Base-by-base conservation (phyloP, 441 rosid genomes). In the Populus hybrid region DNA sequence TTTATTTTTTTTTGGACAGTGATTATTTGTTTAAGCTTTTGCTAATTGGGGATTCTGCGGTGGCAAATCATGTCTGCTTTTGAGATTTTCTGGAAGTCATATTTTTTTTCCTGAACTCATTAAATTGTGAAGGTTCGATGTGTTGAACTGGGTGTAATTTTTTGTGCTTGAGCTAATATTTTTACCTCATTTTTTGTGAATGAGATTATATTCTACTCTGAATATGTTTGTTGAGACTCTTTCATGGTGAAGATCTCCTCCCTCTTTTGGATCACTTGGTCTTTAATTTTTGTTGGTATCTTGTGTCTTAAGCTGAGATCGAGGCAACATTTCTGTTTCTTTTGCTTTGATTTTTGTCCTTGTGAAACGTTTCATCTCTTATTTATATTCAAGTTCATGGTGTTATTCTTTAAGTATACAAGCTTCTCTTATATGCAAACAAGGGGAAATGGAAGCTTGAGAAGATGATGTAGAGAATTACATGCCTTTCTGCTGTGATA, bases 41-140 rank as follows among this genome's bases (percentile, higher is more conserved):
- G 77, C 75, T 81, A 23, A 81, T 81, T 63, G 81, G 83, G 71
- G 80, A 81, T 40, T 76, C 82, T 65, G 78, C 64, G 79, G 73
- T 76, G 80, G 83, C 69, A 77, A 81, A 69, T 81, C 84, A 35
- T 81, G 81, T 67, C 78, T 81, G 74, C 78, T 81, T 69, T 72
- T 77, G 67, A 77, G 78, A 36, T 81, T 77, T 54, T 75, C 83
- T 10, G 83, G 23, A 69, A 28, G 7, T 73, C 23, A 4, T n/a
- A 10, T 12, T 68, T 40, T 2, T 20, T 68, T 35, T 64, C 20
- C 59, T 10, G 23, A 28, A 40, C 57, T 14, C 57, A 14, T 14
- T 46, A 46, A 46, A 46, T 46, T 46, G 20, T 14, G 20, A 46
- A 26, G 28, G 1, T 46, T 46, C 4, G 57, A 46, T 46, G 57